Evolutionary conservation across 257 asterid genomes (phyloP).

Genomic region (Solanum ossicruentum): DNA sequence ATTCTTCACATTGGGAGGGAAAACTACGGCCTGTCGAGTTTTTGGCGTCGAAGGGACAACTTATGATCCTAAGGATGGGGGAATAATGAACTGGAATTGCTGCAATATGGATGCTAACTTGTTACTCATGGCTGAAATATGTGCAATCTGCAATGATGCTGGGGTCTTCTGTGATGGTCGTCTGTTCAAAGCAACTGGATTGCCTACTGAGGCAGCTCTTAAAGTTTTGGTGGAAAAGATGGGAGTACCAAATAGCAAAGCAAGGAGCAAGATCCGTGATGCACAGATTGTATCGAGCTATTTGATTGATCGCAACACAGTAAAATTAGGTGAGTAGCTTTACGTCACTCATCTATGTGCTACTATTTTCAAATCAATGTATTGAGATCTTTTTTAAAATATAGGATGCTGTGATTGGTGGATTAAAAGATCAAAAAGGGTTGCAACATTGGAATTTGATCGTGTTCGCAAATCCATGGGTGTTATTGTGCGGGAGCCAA

Average conservation of each 20-base stretch:
- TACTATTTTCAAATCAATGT: background rate
- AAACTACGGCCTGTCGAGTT: slow-evolving; percentile 14
- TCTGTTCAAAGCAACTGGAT: slow-evolving; percentile 53
- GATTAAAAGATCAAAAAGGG: slow-evolving; percentile 48
- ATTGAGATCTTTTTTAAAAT: background rate
- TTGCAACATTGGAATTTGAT: slow-evolving; percentile 82
- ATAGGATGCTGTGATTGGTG: slow-evolving; percentile 55
- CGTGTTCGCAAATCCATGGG: slow-evolving; percentile 87
- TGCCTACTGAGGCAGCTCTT: slow-evolving; percentile 92
- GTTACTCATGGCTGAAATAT: slow-evolving; percentile 55
- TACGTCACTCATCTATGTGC: background rate
- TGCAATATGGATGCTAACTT: slow-evolving; percentile 50
- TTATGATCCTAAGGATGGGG: slow-evolving; percentile 72
- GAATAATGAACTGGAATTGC: slow-evolving; percentile 57
- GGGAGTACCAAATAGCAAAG: slow-evolving; percentile 55
- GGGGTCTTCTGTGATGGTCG: slow-evolving; percentile 53
- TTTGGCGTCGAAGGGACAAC: slow-evolving; percentile 51
- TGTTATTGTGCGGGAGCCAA: slow-evolving; percentile 50
- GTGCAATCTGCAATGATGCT: slow-evolving; percentile 77
- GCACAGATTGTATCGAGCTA: slow-evolving; percentile 38
- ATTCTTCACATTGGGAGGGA: slow-evolving; percentile 41
- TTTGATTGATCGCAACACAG: slow-evolving; percentile 46
- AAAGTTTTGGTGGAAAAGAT: slow-evolving; percentile 85
- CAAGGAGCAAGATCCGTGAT: slow-evolving; percentile 31
- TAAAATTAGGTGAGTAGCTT: slow-evolving; percentile 33